Evolutionary conservation across 768 basidiomycete genomes (phyloP).

Genomic region (Auriculariales sp.): DNA sequence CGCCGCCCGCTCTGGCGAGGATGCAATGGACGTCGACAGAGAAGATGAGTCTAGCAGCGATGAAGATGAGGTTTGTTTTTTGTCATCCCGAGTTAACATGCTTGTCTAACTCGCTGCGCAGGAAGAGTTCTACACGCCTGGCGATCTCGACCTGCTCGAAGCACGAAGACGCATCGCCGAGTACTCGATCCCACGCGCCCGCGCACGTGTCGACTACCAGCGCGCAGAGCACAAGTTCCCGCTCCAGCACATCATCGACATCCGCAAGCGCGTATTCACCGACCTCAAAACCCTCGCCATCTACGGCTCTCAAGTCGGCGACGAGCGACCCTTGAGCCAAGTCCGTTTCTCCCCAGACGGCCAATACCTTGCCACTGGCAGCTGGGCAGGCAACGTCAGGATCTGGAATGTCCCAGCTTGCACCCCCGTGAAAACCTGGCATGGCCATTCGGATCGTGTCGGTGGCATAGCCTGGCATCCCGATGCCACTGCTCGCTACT

Average conservation of each 20-base stretch:
- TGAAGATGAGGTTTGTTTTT: constrained; percentile 53
- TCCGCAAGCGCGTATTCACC: constrained; percentile 78
- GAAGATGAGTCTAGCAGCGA: constrained; percentile 58
- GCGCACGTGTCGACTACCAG: constrained; percentile 87
- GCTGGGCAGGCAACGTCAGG: constrained; percentile 92
- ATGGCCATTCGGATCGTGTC: constrained; percentile 80
- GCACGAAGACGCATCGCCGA: constrained; percentile 78
- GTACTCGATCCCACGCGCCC: constrained; percentile 93
- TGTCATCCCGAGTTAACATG: not conserved
- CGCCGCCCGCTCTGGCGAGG: constrained; percentile 74
- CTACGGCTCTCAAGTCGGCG: constrained; percentile 94
- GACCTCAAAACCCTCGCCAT: constrained; percentile 84
- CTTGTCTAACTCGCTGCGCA: constrained; percentile 2
- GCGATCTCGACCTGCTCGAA: constrained; percentile 73
- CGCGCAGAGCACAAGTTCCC: constrained; percentile 78
- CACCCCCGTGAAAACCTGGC: constrained; percentile 56
- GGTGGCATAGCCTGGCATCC: constrained; percentile 99
- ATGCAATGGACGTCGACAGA: constrained; percentile 43
- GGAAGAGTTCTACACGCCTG: constrained; percentile 93
- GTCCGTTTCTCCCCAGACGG: constrained; percentile 92
- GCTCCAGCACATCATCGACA: constrained; percentile 77
- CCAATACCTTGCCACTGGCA: constrained; percentile 76
- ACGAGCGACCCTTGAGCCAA: constrained; percentile 85
- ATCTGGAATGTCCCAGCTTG: constrained; percentile 92
- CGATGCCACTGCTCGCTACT: constrained; percentile 62